These are phyloP conservation scores for Penicillium sp. DNA, from an alignment of 2,329 filamentous ascomycete species.

Conservation along the genomic window DNA sequence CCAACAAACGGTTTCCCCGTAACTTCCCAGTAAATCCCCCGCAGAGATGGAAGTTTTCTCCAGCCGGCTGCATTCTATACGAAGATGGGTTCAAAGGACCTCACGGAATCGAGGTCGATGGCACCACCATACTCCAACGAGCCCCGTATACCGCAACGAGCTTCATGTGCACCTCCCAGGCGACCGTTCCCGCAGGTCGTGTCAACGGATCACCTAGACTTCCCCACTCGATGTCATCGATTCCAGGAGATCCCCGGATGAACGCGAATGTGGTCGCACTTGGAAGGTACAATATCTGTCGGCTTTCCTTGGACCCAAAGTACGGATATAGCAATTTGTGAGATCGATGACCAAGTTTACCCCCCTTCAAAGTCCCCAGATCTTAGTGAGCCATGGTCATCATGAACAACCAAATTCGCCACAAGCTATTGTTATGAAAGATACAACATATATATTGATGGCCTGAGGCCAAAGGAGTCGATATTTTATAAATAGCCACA, in stretches of 20 bases:
- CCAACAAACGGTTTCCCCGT: no score
- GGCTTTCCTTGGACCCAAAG: conserved; percentile 28
- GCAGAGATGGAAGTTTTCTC: no score
- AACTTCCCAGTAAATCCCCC: no score
- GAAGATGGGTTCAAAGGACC: no score
- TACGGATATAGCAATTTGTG: conserved; percentile 32
- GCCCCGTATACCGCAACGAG: conserved; percentile 41
- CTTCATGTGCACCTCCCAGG: conserved; percentile 40
- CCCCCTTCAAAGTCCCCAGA: conserved; percentile 43
- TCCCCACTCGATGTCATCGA: conserved; percentile 45
- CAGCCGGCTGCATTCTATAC: no score
- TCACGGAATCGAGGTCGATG: conserved; percentile 29
- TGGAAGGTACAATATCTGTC: conserved; percentile 27
- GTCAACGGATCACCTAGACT: conserved; percentile 41
- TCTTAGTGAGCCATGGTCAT: conserved; percentile 43
- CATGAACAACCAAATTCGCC: conserved; percentile 43
- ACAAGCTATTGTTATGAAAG: conserved; percentile 7
- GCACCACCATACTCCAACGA: conserved; percentile 40
- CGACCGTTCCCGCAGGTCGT: conserved; percentile 38
- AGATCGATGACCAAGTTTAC: conserved; percentile 32
- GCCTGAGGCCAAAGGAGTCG: not conserved
- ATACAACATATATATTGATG: no score
- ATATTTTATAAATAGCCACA: not conserved
- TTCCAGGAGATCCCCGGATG: conserved; percentile 43
- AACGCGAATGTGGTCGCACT: conserved; percentile 40